Evolutionary conservation across 441 rosid species (phyloP).

Genomic region (Brassica hybrid): DNA sequence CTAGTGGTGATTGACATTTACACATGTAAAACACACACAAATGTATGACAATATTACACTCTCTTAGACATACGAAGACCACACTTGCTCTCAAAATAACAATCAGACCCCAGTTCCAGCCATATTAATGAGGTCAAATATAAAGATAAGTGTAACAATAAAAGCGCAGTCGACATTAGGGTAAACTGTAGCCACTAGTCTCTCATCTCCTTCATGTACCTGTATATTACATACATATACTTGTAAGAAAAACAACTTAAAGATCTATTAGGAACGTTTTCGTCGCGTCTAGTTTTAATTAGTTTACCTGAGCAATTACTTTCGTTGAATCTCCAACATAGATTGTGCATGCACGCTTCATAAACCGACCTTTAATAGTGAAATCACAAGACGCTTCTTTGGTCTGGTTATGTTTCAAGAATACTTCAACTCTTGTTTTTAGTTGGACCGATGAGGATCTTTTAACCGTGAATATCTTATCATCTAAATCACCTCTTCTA

Average conservation of each 20-base stretch:
- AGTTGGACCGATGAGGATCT: conserved; percentile 41
- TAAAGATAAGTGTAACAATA: conserved; percentile 40
- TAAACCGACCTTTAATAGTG: conserved; percentile 43
- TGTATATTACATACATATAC: not conserved
- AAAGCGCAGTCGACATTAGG: conserved; percentile 43
- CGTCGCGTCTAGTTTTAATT: not conserved
- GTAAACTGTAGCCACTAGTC: conserved; percentile 39
- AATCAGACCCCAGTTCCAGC: conserved; percentile 24
- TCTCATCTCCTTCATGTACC: conserved; percentile 43
- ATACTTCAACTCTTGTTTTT: conserved; percentile 44
- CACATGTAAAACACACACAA: not conserved
- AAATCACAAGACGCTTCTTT: conserved; percentile 42
- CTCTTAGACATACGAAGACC: not conserved
- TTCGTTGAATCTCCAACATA: conserved; percentile 30
- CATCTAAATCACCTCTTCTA: conserved; percentile 39
- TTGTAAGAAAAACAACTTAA: not conserved
- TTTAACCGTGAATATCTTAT: conserved; percentile 43
- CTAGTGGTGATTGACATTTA: not conserved
- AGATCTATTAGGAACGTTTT: conserved; percentile 7
- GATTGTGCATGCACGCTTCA: conserved; percentile 45
- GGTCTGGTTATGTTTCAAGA: conserved; percentile 43
- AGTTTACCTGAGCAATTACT: conserved; percentile 43
- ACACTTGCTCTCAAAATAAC: not conserved
- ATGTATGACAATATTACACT: not conserved
- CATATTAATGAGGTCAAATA: conserved; percentile 42